Percentiles rank a stretch among this genome's conserved stretches.
These are phyloP conservation scores for Thalia dealbata DNA, from an alignment of 176 grass and related monocot genomes.

Conservation along the genomic window DNA sequence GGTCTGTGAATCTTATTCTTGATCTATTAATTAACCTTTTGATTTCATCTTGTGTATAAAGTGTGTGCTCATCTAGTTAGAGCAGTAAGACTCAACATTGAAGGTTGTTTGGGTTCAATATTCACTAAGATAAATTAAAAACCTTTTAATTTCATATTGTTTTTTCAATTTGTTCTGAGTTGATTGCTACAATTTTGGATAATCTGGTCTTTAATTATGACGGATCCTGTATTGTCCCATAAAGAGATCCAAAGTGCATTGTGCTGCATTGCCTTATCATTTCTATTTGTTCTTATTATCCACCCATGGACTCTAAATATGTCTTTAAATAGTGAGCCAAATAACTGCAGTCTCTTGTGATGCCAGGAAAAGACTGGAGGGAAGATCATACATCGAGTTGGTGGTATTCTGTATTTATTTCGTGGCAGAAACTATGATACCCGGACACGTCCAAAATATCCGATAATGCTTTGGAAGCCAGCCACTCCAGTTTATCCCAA, in stretches of 20 bases:
- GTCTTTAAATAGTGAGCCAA: neutral
- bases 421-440: conserved; percentile 70
- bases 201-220: neutral
- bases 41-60: neutral
- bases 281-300: too few relatives aligned
- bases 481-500: conserved; percentile 79
- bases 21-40: neutral
- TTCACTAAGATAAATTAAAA: too few relatives aligned
- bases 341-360: conserved; percentile 6
- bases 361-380: conserved; percentile 82
- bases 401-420: conserved; percentile 67
- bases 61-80: too few relatives aligned
- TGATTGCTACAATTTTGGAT: neutral
- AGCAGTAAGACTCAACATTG: too few relatives aligned
- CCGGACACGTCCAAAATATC: conserved; percentile 59
- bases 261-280: neutral
- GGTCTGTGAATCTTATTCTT: neutral
- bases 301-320: too few relatives aligned
- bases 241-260: too few relatives aligned
- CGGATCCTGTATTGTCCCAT: neutral
- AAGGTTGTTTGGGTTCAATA: too few relatives aligned
- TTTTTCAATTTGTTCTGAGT: too few relatives aligned
- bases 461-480: conserved; percentile 97
- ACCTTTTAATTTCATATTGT: neutral
- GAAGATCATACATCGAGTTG: conserved; percentile 64